Percentiles rank a stretch among this genome's conserved stretches.
These are phyloP conservation scores for Silene latifolia DNA, from an alignment of 148 eudicot species.

Conservation along the genomic window DNA sequence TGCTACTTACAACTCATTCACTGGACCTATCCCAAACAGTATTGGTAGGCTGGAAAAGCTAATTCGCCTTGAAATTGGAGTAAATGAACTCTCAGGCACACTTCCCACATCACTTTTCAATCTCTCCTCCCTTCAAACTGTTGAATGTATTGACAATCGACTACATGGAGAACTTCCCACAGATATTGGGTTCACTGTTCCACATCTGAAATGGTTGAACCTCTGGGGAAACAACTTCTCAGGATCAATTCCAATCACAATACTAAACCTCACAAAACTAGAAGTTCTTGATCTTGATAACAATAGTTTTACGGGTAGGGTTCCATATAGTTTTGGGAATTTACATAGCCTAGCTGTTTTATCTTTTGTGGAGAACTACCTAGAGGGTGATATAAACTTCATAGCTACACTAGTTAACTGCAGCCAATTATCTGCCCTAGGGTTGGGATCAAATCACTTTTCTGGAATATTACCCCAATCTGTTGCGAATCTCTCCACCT, in stretches of 20 bases:
- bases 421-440: not conserved
- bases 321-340: slow-evolving; percentile 5
- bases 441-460: not conserved
- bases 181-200: too few relatives aligned
- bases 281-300: too few relatives aligned
- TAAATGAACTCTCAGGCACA: slow-evolving; percentile 23
- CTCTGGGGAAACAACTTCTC: too few relatives aligned
- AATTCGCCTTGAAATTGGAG: not conserved
- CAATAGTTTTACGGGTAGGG: too few relatives aligned
- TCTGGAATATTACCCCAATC: slow-evolving; percentile 26
- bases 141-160: slow-evolving; percentile 20
- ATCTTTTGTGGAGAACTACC: not conserved
- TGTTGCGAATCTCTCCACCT: slow-evolving; percentile 22
- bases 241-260: too few relatives aligned
- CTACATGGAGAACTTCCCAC: slow-evolving; percentile 31
- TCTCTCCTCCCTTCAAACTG: slow-evolving; percentile 33
- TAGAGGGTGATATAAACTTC: slow-evolving; percentile 26
- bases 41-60: slow-evolving; percentile 23
- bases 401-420: slow-evolving; percentile 23
- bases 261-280: too few relatives aligned
- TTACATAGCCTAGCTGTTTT: not conserved
- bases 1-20: slow-evolving; percentile 15
- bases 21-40: slow-evolving; percentile 27
- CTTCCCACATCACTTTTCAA: slow-evolving; percentile 33
- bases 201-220: too few relatives aligned